Percentiles rank a stretch among this genome's conserved stretches.
Evolutionary conservation across 176 grass and related monocot genomes (phyloP).

Genomic region (Avena atlantica): DNA sequence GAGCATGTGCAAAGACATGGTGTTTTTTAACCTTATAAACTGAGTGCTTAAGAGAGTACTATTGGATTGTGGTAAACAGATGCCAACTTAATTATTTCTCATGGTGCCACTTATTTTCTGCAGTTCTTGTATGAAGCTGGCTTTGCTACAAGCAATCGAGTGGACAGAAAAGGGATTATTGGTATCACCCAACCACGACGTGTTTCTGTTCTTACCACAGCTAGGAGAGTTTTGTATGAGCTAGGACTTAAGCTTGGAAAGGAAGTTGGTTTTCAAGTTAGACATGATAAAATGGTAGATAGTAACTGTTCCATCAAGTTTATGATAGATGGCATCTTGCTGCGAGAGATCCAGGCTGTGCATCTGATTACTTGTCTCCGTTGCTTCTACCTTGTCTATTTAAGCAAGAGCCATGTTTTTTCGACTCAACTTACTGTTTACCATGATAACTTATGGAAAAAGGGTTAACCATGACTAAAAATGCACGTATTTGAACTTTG

Average conservation of each 20-base stretch:
- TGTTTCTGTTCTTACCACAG: neutral
- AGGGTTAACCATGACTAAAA: neutral
- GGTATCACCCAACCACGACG: conserved; percentile 9
- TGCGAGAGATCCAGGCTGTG: conserved; percentile 7
- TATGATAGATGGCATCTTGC: conserved; percentile 14
- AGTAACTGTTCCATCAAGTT: conserved; percentile 1
- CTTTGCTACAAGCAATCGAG: neutral
- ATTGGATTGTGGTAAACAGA: neutral
- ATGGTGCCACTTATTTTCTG: neutral
- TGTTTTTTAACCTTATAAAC: neutral
- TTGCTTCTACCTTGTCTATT: neutral
- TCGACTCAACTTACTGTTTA: neutral
- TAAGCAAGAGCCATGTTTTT: neutral
- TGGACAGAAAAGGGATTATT: conserved; percentile 4
- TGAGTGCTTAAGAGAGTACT: neutral
- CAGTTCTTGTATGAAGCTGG: conserved; percentile 6
- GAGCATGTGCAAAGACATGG: neutral
- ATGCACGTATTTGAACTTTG: neutral
- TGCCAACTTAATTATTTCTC: neutral
- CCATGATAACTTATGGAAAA: neutral
- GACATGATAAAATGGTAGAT: neutral
- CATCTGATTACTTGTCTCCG: neutral
- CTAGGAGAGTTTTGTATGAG: neutral
- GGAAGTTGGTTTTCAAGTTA: conserved; percentile 17
- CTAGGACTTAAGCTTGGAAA: neutral